Conservation (phyloP, 2,329 filamentous ascomycete genomes). For the Lecanicillium sp. region DNA sequence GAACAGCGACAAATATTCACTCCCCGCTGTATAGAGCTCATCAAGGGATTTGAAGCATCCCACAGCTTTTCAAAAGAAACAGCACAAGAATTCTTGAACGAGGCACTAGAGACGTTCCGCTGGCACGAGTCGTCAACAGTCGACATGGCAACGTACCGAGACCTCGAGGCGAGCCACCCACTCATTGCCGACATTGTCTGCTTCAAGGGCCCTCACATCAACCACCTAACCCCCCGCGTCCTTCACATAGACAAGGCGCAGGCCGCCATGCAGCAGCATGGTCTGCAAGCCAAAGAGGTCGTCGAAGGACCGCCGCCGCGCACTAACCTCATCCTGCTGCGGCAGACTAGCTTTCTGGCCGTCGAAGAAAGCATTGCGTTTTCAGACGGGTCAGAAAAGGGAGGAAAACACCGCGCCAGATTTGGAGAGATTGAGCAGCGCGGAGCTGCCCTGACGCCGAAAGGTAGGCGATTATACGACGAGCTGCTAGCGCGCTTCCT, state of each 20-base stretch:
- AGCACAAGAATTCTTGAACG: slow-evolving; percentile 28
- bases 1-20: slow-evolving; percentile 33
- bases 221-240: slow-evolving; percentile 44
- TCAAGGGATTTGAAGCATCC: slow-evolving; percentile 25
- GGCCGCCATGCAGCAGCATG: slow-evolving; percentile 28
- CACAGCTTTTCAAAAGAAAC: slow-evolving; percentile 18
- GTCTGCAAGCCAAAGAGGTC: slow-evolving; percentile 36
- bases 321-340: slow-evolving; percentile 36
- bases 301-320: slow-evolving; percentile 44
- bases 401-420: slow-evolving; percentile 36
- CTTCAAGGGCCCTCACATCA: slow-evolving; percentile 39
- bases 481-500: no score
- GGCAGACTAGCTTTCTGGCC: slow-evolving; percentile 47
- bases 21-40: slow-evolving; percentile 24
- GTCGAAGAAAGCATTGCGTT: slow-evolving; percentile 40
- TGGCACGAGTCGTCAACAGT: slow-evolving; percentile 37
- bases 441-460: slow-evolving; percentile 38
- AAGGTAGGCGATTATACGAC: slow-evolving; percentile 39
- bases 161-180: slow-evolving; percentile 34
- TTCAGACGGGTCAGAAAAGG: slow-evolving; percentile 11
- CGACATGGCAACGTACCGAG: slow-evolving; percentile 31
- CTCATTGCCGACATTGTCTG: slow-evolving; percentile 39
- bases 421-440: slow-evolving; percentile 48
- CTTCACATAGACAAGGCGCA: slow-evolving; percentile 40
- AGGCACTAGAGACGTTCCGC: slow-evolving; percentile 37